Conservation (phyloP, 441 rosid species). For the Gossypium gossypioides region DNA sequence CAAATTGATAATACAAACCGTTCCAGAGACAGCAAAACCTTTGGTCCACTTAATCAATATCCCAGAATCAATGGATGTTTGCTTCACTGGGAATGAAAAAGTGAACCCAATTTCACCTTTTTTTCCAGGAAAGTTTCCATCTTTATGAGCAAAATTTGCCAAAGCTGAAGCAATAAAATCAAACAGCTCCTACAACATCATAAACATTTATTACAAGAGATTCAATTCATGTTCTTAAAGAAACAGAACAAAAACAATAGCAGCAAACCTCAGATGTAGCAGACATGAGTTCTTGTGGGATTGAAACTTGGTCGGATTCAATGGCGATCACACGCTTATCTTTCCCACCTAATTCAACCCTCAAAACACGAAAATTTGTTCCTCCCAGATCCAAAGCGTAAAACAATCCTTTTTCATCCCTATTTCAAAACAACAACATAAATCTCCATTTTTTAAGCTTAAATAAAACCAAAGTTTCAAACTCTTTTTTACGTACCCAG, state of each 20-base stretch:
- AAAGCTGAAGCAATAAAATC: conserved; percentile 66
- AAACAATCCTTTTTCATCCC: conserved; percentile 79
- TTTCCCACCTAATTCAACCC: conserved; percentile 70
- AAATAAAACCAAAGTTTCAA: background rate
- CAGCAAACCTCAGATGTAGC: conserved; percentile 65
- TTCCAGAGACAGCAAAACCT: conserved; percentile 78
- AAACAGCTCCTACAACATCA: conserved; percentile 51
- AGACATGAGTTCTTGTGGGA: conserved; percentile 62
- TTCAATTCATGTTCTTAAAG: background rate
- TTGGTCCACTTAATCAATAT: conserved; percentile 79
- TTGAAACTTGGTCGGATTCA: conserved; percentile 61
- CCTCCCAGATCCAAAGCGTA: conserved; percentile 93
- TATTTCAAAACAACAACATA: conserved; percentile 15
- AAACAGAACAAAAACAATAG: background rate
- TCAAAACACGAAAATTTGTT: conserved; percentile 70
- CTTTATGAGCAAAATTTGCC: conserved; percentile 41
- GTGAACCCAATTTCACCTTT: conserved; percentile 80
- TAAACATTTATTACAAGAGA: background rate
- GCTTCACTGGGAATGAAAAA: conserved; percentile 79
- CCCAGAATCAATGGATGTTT: conserved; percentile 72
- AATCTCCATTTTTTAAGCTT: background rate
- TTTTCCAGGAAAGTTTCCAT: conserved; percentile 48
- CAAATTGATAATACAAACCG: conserved; percentile 35
- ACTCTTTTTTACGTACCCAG: conserved; percentile 36
- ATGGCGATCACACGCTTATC: conserved; percentile 46